Conservation (phyloP, 106 monocot species). For the Allium fistulosum region DNA sequence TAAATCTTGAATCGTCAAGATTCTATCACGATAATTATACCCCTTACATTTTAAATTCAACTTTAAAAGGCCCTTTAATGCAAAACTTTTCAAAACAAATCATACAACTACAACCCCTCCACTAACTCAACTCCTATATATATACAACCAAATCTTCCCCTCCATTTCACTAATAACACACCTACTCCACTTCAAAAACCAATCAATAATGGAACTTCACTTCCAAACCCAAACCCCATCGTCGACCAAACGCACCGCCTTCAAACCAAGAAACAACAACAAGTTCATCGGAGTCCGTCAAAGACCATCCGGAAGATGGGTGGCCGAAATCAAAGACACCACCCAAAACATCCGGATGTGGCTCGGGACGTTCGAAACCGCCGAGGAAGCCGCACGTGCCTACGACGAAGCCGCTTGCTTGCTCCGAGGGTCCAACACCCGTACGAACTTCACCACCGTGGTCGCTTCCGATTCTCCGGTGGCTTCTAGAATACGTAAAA, state of each 20-base stretch:
- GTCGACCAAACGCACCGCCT: constrained; percentile 6
- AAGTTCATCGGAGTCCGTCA: constrained; percentile 60
- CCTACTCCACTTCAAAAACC: neutral
- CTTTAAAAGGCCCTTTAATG: neutral
- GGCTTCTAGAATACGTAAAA: constrained; percentile 18
- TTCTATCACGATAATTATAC: too few species aligned
- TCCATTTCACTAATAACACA: neutral
- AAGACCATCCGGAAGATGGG: constrained; percentile 64
- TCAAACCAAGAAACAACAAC: constrained; percentile 11
- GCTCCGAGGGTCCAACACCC: constrained; percentile 51
- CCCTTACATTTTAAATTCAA: neutral
- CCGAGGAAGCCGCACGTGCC: constrained; percentile 49
- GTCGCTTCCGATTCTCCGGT: constrained; percentile 17
- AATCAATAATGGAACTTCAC: constrained; percentile 22
- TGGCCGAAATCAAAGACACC: constrained; percentile 68
- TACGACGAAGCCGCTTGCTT: constrained; percentile 65
- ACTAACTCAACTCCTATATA: neutral
- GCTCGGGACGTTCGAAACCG: constrained; percentile 72
- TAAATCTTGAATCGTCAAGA: too few species aligned
- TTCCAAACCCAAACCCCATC: constrained; percentile 12
- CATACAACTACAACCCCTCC: neutral
- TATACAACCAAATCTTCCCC: constrained; percentile 1
- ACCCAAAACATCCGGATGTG: constrained; percentile 66
- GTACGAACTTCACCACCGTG: constrained; percentile 37
- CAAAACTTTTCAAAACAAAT: neutral